A percentile compares a stretch with the other conserved stretches of the same genome.
phyloP scores from a whole-genome alignment of 108 stramenopile species.

The Cyclotella atomus region DNA sequence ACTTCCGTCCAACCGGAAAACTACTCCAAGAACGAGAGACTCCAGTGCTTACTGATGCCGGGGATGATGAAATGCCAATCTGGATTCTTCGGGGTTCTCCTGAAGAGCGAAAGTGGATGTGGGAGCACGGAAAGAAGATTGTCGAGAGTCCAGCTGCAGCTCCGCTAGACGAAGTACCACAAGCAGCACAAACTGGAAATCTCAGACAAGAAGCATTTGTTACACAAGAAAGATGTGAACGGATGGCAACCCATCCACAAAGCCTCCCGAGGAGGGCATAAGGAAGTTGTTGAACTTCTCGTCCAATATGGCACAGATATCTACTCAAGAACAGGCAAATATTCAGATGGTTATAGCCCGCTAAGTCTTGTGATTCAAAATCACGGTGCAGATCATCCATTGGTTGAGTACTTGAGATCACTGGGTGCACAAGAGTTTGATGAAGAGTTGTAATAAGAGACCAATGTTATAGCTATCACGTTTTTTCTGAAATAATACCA shows the following conservation, averaged over 20 bases:
- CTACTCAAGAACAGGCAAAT: constrained; percentile 29
- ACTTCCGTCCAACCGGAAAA: constrained; percentile 52
- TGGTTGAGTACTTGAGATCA: constrained; percentile 45
- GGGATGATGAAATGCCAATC: constrained; percentile 40
- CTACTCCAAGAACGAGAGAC: constrained; percentile 33
- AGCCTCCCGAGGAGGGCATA: constrained; percentile 50
- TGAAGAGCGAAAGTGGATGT: constrained; percentile 43
- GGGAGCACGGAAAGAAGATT: constrained; percentile 28
- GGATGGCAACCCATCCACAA: constrained; percentile 58
- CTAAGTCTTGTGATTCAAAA: constrained; percentile 31
- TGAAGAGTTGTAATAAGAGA: constrained; percentile 42
- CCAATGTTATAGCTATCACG: background rate
- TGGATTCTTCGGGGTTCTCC: constrained; percentile 45
- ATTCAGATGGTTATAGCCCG: constrained; percentile 23
- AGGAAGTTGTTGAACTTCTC: constrained; percentile 37
- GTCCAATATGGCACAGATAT: constrained; percentile 41
- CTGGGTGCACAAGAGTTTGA: constrained; percentile 54
- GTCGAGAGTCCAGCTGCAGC: constrained; percentile 48
- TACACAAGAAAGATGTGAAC: constrained; percentile 48
- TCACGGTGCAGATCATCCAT: constrained; percentile 45
- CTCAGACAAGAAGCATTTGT: constrained; percentile 33
- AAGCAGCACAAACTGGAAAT: constrained; percentile 44
- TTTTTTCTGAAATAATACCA: background rate
- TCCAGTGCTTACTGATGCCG: constrained; percentile 36
- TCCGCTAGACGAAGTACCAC: constrained; percentile 36